Base-by-base conservation (phyloP, 257 asterid genomes). In the Linaria vulgaris region DNA sequence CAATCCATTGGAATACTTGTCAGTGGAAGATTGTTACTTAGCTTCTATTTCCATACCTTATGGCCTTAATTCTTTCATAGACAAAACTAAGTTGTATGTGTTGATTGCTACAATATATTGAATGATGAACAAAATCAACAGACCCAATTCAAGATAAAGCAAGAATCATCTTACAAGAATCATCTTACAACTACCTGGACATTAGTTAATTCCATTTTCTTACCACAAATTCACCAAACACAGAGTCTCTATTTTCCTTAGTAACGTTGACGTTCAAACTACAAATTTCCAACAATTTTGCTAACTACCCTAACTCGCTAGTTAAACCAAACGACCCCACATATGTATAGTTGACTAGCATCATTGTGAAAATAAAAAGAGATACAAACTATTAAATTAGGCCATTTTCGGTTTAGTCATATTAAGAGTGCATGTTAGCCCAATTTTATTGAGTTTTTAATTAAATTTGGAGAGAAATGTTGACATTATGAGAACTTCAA, bases 251-350 rank as follows among this genome's bases (percentile, higher is more conserved):
- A 3, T n/a, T 55, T 43, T 27, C 24, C 37, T 56, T 45, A 46
- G 34, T 27, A 48, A 63, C 39, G 59, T 68, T 34, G 10, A 34
- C 5, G 41, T 34, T 66, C 67, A 58, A 59, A 15, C 54, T 54
- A 27, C 37, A 21, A 49, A 39, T 51, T 12, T 37, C 70, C 62
- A 45, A 53, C 14, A 58, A 17, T 53, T 14, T 58, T 67, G 76
- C 77, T 10, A 56, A 30, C 45, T 47, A 25, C 69, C 71, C 74
- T 12, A 49, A 55, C 73, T 56, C 59, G 16, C 21, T 44, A 65
- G 16, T 16, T 44, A 65, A 20, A 43, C 72, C 72, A 44, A 64
- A 74, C 64, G 44, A 7, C 1, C 56, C 64, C 56, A 46, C 20
- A 46, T n/a, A 46, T 19, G 13, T 46, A n/a, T 15, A 27, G 34